Percentiles rank a stretch among this genome's conserved stretches.
These are phyloP conservation scores for Globisporangium cylindrosporum DNA, from an alignment of 352 stramenopile genomes.

Conservation along the genomic window DNA sequence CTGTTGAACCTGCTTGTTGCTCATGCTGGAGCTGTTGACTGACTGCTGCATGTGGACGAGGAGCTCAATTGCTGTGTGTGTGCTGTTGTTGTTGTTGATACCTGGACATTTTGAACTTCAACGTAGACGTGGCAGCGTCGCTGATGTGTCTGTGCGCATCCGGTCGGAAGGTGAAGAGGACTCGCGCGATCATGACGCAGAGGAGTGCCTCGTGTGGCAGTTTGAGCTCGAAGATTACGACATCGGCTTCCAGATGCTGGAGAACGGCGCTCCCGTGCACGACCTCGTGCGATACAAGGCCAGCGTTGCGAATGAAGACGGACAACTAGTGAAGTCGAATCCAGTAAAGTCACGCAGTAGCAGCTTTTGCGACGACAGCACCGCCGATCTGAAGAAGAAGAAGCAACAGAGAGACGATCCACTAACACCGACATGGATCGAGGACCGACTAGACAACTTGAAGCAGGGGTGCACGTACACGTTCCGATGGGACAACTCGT, in stretches of 20 bases:
- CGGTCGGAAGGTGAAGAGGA: conserved; percentile 14
- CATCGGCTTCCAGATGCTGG: conserved; percentile 57
- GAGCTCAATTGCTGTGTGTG: not conserved
- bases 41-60: not conserved
- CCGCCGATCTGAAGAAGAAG: conserved; percentile 7
- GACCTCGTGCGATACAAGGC: conserved; percentile 41
- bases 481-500: conserved; percentile 74
- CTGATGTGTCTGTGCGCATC: conserved; percentile 43
- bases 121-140: conserved; percentile 42
- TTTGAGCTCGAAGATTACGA: conserved; percentile 61
- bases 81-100: not conserved
- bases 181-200: conserved; percentile 13
- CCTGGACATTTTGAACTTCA: not conserved
- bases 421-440: conserved; percentile 16
- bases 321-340: not conserved
- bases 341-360: not conserved
- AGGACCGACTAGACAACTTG: conserved; percentile 32
- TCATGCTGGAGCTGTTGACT: not conserved
- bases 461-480: conserved; percentile 41
- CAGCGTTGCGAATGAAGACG: not conserved
- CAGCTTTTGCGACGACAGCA: conserved; percentile 5
- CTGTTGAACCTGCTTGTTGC: not conserved
- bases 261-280: conserved; percentile 33
- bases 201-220: conserved; percentile 57
- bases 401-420: not conserved